Evolutionary conservation across 2,329 filamentous ascomycete species (phyloP).

Genomic region (Alternaria sp.): DNA sequence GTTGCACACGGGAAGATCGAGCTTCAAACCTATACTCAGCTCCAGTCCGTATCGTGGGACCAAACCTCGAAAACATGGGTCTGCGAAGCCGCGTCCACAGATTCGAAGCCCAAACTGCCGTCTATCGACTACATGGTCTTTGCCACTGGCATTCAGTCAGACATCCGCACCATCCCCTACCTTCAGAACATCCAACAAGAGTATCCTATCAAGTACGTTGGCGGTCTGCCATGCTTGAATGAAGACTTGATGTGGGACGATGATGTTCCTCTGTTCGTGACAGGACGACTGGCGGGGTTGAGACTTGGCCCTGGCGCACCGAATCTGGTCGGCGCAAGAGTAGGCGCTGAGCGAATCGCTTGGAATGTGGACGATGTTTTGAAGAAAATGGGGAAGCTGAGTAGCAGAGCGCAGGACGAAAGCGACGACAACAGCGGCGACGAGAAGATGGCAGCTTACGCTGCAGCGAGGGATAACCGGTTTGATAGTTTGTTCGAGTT

Average conservation of each 20-base stretch:
- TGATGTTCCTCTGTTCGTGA: conserved; percentile 75
- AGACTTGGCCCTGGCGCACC: conserved; percentile 74
- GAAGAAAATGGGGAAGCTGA: conserved; percentile 23
- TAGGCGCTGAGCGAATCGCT: conserved; percentile 74
- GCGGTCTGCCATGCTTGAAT: conserved; percentile 74
- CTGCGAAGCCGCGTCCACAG: conserved; percentile 43
- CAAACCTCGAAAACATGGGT: conserved; percentile 48
- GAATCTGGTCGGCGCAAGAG: conserved; percentile 75
- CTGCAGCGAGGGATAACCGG: conserved; percentile 52
- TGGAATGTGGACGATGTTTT: conserved; percentile 71
- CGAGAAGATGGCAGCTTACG: conserved; percentile 41
- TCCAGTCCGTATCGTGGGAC: conserved; percentile 62
- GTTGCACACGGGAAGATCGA: conserved; percentile 59
- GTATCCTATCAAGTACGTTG: conserved; percentile 66
- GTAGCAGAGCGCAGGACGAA: neutral
- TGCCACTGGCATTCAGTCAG: conserved; percentile 72
- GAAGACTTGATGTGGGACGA: conserved; percentile 78
- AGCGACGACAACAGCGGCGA: conserved; percentile 15
- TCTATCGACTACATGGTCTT: conserved; percentile 73
- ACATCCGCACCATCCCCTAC: conserved; percentile 67
- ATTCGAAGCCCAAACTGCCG: conserved; percentile 60
- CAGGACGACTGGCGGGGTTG: conserved; percentile 71
- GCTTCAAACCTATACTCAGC: conserved; percentile 64
- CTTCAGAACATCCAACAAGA: conserved; percentile 65
- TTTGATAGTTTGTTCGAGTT: conserved; percentile 44